These are phyloP conservation scores for Typha latifolia DNA, from an alignment of 176 grass and related monocot genomes.

Conservation along the genomic window DNA sequence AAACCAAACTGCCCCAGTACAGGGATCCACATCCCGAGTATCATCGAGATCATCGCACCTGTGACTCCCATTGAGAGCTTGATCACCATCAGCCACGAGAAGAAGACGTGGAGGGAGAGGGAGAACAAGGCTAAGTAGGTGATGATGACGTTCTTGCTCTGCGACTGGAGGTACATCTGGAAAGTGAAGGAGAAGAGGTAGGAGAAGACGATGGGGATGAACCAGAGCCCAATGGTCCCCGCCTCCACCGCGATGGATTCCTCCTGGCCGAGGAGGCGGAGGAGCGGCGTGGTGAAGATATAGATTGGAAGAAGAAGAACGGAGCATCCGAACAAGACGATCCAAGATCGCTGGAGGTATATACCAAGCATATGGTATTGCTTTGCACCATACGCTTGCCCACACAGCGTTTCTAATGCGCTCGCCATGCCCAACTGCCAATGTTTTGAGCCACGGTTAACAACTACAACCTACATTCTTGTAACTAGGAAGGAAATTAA, in stretches of 20 bases:
- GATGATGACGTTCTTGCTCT: constrained; percentile 34
- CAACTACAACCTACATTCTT: too few species aligned
- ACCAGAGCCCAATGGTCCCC: constrained; percentile 14
- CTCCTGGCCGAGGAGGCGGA: constrained; percentile 22
- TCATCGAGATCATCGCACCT: constrained; percentile 4
- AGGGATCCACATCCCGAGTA: constrained; percentile 9
- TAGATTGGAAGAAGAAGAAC: constrained; percentile 20
- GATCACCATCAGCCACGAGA: constrained; percentile 21
- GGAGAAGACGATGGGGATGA: constrained; percentile 24
- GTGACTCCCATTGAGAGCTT: constrained; percentile 18
- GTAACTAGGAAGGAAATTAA: too few species aligned
- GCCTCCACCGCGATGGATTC: constrained; percentile 12
- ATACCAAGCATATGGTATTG: constrained; percentile 27
- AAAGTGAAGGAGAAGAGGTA: constrained; percentile 19
- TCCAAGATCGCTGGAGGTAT: constrained; percentile 34
- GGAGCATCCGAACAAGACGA: constrained; percentile 18
- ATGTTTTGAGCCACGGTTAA: too few species aligned
- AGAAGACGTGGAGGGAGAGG: constrained; percentile 16
- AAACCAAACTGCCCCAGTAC: constrained; percentile 14
- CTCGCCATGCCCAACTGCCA: constrained; percentile 35
- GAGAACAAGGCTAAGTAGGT: not conserved
- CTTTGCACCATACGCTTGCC: constrained; percentile 39
- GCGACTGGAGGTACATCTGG: constrained; percentile 28
- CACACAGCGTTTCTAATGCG: constrained; percentile 34
- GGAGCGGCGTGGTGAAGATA: constrained; percentile 24